These are phyloP conservation scores for Saturnispora besseyi DNA, from an alignment of 805 yeast species.

Conservation along the genomic window DNA sequence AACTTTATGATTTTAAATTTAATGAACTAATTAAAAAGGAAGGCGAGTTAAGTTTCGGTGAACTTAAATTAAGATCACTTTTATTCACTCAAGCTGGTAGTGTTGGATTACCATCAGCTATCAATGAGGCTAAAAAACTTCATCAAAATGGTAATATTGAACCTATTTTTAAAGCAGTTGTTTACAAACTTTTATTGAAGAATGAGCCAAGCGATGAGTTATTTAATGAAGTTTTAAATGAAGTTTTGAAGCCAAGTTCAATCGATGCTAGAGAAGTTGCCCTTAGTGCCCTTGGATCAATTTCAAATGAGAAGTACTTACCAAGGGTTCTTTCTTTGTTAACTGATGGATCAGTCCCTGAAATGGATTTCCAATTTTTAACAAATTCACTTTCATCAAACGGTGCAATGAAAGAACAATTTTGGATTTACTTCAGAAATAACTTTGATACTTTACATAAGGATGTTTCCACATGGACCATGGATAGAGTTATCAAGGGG, in stretches of 20 bases:
- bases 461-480: slow-evolving; percentile 31
- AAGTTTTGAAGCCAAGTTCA: slow-evolving; percentile 41
- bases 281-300: slow-evolving; percentile 44
- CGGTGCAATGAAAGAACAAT: slow-evolving; percentile 31
- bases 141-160: slow-evolving; percentile 11
- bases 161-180: slow-evolving; percentile 37
- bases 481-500: slow-evolving; percentile 29
- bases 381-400: slow-evolving; percentile 40
- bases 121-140: slow-evolving; percentile 15
- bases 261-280: slow-evolving; percentile 54
- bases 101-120: slow-evolving; percentile 31
- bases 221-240: slow-evolving; percentile 35
- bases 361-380: slow-evolving; percentile 52
- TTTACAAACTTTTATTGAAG: slow-evolving; percentile 35
- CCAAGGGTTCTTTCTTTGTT: slow-evolving; percentile 33
- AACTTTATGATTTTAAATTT: slow-evolving; percentile 29
- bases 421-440: slow-evolving; percentile 42
- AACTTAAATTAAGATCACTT: slow-evolving; percentile 29
- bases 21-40: slow-evolving; percentile 14
- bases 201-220: slow-evolving; percentile 28
- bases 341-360: slow-evolving; percentile 38
- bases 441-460: slow-evolving; percentile 38
- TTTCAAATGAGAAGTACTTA: slow-evolving; percentile 30
- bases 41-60: slow-evolving; percentile 17
- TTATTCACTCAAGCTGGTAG: slow-evolving; percentile 35